phyloP scores from a whole-genome alignment of 176 grass and related monocot genomes.

The Lolium perenne region DNA sequence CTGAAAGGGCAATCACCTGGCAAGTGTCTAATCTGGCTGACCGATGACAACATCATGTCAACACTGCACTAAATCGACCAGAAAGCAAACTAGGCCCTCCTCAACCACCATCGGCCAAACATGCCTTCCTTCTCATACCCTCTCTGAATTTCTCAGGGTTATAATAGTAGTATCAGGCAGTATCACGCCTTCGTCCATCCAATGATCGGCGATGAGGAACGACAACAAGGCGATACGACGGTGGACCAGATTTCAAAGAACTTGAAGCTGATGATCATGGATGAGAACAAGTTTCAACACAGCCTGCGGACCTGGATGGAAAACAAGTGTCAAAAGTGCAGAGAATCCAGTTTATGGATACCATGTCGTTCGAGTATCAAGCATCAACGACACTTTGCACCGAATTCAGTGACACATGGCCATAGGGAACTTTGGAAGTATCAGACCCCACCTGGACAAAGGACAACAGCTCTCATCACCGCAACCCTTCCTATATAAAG shows the following conservation, averaged over 20 bases:
- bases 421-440: neutral
- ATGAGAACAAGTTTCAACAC: neutral
- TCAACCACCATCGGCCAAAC: neutral
- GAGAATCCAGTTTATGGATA: neutral
- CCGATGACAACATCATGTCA: constrained; percentile 42
- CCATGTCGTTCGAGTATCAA: neutral
- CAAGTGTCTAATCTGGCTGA: constrained; percentile 25
- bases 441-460: constrained; percentile 28
- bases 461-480: constrained; percentile 18
- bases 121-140: neutral
- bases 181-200: neutral
- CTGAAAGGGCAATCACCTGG: neutral
- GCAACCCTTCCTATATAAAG: constrained; percentile 44
- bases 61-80: constrained; percentile 1
- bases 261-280: neutral
- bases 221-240: neutral
- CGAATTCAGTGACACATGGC: neutral
- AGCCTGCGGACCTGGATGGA: neutral
- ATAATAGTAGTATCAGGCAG: neutral
- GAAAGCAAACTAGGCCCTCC: neutral
- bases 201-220: neutral
- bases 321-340: neutral
- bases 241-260: constrained; percentile 14
- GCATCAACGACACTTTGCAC: neutral
- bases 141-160: neutral